Base-by-base conservation (phyloP, 2,329 filamentous ascomycete genomes). In the Scytalidium sp. region DNA sequence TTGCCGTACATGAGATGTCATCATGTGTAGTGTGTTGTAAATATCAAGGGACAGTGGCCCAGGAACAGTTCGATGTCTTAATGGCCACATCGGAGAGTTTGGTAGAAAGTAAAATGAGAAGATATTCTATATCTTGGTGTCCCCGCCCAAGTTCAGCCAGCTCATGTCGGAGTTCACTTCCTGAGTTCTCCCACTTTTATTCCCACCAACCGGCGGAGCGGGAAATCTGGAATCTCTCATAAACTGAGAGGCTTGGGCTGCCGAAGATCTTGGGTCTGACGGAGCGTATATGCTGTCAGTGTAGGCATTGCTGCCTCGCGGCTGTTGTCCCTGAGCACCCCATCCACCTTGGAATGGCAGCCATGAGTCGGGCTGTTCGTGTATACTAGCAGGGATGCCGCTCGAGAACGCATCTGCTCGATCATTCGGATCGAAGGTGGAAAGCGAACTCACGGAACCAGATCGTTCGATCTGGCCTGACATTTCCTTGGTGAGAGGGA, bases 71-170 rank as follows among this genome's bases (percentile, higher is more conserved):
- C 7, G 25, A 27, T 27, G 25, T 27, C 25, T 7, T 13, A n/a
- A 27, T 27, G 25, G 25, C 8, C 25, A 29, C 25, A 29, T 29
- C 25, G 13, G 32, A 36, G 13, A 6, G 32, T 36, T 5, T 5
- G 32, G 15, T n/a, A 36, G 25, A 7, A 7, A 7, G 13, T 27
- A 43, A 21, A 42, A 49, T n/a, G n/a, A n/a, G 13, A n/a, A 42
- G 42, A 46, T 22, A 19, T 45, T 19, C 60, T 52, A 63, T 54
- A 61, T 54, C 41, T 52, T 52, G 32, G 50, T 54, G 27, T 56
- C 51, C 45, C 48, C 55, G 36, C 83, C 84, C 17, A 91, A 74
- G 62, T 91, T 90, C 55, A 92, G 70, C 88, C 88, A 92, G 68
- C 85, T 89, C 85, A 91, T 88, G 65, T 91, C 88, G 45, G 76